Percentiles rank a stretch among this genome's conserved stretches.
Conservation (phyloP, 1,284 basidiomycete genomes). For the Ganoderma meredithae region DNA sequence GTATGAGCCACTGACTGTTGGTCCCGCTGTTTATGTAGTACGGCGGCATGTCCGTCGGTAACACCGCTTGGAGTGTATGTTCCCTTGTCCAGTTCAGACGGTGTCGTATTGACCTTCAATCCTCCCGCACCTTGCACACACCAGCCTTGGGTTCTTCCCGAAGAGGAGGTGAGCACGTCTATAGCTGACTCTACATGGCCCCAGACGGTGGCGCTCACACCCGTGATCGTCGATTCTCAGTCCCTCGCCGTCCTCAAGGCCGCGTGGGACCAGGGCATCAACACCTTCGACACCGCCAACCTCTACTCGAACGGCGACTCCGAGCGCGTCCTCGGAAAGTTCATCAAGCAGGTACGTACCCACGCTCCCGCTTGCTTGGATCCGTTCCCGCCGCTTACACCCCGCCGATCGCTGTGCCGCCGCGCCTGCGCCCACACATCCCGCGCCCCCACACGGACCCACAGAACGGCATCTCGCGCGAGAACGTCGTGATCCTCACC, state of each 20-base stretch:
- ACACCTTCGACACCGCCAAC: slow-evolving; percentile 66
- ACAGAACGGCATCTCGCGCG: slow-evolving; percentile 57
- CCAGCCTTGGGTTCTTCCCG: too few species aligned
- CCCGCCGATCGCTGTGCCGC: too few species aligned
- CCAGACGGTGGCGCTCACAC: too few species aligned
- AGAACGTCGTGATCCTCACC: slow-evolving; percentile 56
- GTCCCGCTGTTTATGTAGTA: slow-evolving; percentile 38
- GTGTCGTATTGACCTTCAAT: too few species aligned
- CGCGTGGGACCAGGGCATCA: slow-evolving; percentile 59
- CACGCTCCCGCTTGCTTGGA: too few species aligned
- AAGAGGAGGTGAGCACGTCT: slow-evolving; percentile 40
- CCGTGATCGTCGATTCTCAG: slow-evolving; percentile 7
- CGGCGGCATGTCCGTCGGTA: slow-evolving; percentile 58
- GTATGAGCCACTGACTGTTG: too few species aligned
- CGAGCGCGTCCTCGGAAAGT: slow-evolving; percentile 56
- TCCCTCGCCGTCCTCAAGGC: slow-evolving; percentile 50
- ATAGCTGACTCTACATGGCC: too few species aligned
- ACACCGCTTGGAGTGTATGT: too few species aligned
- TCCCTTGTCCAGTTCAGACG: too few species aligned
- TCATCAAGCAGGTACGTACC: slow-evolving; percentile 52
- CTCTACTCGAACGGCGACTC: slow-evolving; percentile 61
- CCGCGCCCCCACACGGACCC: neutral
- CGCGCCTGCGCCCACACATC: too few species aligned
- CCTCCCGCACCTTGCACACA: too few species aligned
- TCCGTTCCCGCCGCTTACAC: too few species aligned